Evolutionary conservation across 2,329 filamentous ascomycete species (phyloP).

Genomic region (Westerdykella ornata): DNA sequence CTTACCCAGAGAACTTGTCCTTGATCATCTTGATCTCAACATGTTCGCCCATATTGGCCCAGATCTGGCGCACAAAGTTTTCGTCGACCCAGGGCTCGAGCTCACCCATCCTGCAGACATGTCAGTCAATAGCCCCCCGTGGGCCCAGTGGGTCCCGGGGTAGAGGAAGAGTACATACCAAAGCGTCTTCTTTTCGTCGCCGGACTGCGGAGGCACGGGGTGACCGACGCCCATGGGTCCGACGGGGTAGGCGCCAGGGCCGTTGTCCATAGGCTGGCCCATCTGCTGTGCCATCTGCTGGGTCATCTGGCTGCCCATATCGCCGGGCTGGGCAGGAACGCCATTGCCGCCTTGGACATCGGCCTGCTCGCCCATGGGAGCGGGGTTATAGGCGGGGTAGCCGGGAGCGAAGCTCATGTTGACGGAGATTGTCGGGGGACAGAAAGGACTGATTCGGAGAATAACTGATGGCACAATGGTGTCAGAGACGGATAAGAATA

Average conservation of each 20-base stretch:
- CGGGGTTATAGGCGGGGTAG: conserved; percentile 58
- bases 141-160: conserved; percentile 2
- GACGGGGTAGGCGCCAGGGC: conserved; percentile 45
- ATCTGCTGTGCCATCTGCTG: conserved; percentile 42
- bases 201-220: conserved; percentile 35
- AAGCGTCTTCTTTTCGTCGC: conserved; percentile 47
- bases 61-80: conserved; percentile 94
- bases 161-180: conserved; percentile 38
- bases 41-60: conserved; percentile 84
- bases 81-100: conserved; percentile 99
- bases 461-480: too few relatives aligned
- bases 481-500: too few relatives aligned
- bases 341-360: conserved; percentile 46
- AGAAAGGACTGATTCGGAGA: too few relatives aligned
- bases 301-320: conserved; percentile 29
- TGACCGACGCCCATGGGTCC: conserved; percentile 36
- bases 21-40: conserved; percentile 99
- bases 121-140: conserved; percentile 16
- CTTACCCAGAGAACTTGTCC: conserved; percentile 95
- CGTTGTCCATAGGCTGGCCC: conserved; percentile 53
- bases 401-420: conserved; percentile 59
- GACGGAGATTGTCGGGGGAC: too few relatives aligned
- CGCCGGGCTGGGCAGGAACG: conserved; percentile 15
- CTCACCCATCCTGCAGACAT: conserved; percentile 79
- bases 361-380: conserved; percentile 47